Evolutionary conservation across 163 green algal species (phyloP), one percentile per base, ranked within the genome.

Genomic region (Scenedesmus sp.): DNA sequence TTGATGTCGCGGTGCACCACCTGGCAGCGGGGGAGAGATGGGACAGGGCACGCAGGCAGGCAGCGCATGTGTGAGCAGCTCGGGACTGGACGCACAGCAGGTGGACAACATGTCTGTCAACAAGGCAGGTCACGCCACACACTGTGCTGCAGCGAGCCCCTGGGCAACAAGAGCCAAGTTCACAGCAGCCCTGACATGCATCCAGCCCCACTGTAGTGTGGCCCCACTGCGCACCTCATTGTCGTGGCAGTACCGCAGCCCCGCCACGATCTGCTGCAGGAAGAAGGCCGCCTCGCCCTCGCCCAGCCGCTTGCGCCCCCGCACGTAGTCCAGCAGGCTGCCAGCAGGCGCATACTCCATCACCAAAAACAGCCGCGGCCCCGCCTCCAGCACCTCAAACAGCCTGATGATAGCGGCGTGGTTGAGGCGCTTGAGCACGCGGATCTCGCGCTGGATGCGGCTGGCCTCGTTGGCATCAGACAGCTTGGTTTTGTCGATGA

Each of bases 1-100:
- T 98, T 98, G 87, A 97, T 97, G 85, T 98, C 96, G 3, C 96
- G 89, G 74, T 98, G 96, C 26, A 98, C 96, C 60, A 98, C 96
- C 57, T 93, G 82, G 34, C 34, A 13, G 54, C 18, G 88, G 82
- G 90, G 76, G 3, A 95, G 77, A 0, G 66, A 57, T 86, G 96
- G 94, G n/a, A n/a, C n/a, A 82, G 74, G n/a, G 55, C 18, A 59
- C 34, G 23, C 76, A 26, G 9, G 46, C 74, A 54, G 26, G 3
- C 8, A 3, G 8, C 74, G n/a, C 4, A 57, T 62, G 79, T 62
- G 82, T 34, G 76, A 97, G 89, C 77, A 96, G 86, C 77, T 96
- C 94, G 89, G 95, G 93, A 59, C 18, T 60, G 26, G 74, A 12
- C 55, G 86, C 46, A 70, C 66, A 54, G 59, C 84, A 79, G n/a